These are phyloP conservation scores for Obelidium mucronatum DNA, from an alignment of 192 early-diverging fungal genomes.

Conservation along the genomic window DNA sequence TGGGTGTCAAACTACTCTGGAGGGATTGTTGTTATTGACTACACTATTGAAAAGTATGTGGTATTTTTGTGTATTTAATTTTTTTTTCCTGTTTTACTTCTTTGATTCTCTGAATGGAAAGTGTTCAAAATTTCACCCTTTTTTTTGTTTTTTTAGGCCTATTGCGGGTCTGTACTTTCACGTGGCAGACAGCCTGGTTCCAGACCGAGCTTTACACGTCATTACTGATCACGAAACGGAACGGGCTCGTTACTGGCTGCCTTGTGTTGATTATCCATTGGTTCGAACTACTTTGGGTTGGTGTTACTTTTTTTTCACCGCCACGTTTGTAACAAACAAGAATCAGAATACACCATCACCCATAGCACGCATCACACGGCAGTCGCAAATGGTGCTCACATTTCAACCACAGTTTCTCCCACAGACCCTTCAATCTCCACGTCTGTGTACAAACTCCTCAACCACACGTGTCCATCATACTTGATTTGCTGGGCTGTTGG, in stretches of 20 bases:
- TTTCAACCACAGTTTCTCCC: slow-evolving; percentile 29
- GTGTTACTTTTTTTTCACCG: neutral
- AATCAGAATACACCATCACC: slow-evolving; percentile 51
- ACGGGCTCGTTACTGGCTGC: slow-evolving; percentile 61
- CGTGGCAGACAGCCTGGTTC: slow-evolving; percentile 41
- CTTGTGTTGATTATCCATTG: slow-evolving; percentile 56
- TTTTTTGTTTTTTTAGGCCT: slow-evolving; percentile 17
- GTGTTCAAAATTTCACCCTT: neutral
- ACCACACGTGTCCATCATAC: slow-evolving; percentile 56
- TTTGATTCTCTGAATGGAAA: neutral
- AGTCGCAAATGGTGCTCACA: slow-evolving; percentile 54
- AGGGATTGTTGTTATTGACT: slow-evolving; percentile 23
- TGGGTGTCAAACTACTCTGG: slow-evolving; percentile 11
- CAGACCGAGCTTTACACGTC: slow-evolving; percentile 37
- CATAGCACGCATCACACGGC: slow-evolving; percentile 47
- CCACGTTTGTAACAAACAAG: neutral
- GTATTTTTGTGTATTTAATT: neutral
- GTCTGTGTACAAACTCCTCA: slow-evolving; percentile 50
- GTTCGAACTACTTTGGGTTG: slow-evolving; percentile 48
- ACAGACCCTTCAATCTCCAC: slow-evolving; percentile 30
- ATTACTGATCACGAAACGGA: slow-evolving; percentile 60
- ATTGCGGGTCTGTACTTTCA: slow-evolving; percentile 58
- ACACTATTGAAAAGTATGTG: slow-evolving; percentile 12
- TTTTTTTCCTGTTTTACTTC: neutral
- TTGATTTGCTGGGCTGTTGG: slow-evolving; percentile 60